Percentiles rank a stretch among this genome's conserved stretches.
Conservation (phyloP, 1,139 yeast genomes). For the Pneumocystis canis region DNA sequence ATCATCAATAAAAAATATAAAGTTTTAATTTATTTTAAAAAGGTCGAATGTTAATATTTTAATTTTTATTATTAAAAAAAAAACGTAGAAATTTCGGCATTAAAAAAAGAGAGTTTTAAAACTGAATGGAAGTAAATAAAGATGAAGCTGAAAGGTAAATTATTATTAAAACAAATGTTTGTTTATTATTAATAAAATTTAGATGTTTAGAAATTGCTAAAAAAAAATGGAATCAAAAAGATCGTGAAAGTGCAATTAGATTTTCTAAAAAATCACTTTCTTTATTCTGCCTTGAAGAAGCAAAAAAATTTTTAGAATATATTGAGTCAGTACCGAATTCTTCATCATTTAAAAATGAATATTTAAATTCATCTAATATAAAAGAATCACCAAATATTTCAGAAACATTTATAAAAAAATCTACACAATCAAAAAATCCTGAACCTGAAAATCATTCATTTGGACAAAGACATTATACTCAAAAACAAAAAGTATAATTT, state of each 20-base stretch:
- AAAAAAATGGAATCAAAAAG: conserved; percentile 8
- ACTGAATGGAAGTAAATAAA: conserved; percentile 8
- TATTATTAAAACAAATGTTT: not conserved
- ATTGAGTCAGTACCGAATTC: not conserved
- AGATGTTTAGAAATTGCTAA: conserved; percentile 12
- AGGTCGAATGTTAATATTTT: too few species aligned
- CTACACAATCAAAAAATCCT: not conserved
- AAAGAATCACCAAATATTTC: not conserved
- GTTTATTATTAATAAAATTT: not conserved
- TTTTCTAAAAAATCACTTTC: conserved; percentile 11
- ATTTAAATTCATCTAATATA: not conserved
- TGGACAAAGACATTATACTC: not conserved
- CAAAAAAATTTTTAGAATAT: conserved; percentile 5
- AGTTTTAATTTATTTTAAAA: too few species aligned
- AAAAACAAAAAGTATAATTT: conserved; percentile 6
- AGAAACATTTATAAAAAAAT: not conserved
- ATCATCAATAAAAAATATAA: too few species aligned
- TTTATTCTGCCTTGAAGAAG: conserved; percentile 10
- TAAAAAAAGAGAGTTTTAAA: not conserved
- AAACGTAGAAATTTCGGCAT: not conserved
- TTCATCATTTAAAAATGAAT: not conserved
- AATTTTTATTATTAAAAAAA: not conserved
- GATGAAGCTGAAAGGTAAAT: conserved; percentile 8
- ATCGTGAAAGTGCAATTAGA: conserved; percentile 10
- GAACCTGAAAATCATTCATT: not conserved